Base-by-base conservation (phyloP, 768 basidiomycete species). In the Kwoniella mangroviensis region DNA sequence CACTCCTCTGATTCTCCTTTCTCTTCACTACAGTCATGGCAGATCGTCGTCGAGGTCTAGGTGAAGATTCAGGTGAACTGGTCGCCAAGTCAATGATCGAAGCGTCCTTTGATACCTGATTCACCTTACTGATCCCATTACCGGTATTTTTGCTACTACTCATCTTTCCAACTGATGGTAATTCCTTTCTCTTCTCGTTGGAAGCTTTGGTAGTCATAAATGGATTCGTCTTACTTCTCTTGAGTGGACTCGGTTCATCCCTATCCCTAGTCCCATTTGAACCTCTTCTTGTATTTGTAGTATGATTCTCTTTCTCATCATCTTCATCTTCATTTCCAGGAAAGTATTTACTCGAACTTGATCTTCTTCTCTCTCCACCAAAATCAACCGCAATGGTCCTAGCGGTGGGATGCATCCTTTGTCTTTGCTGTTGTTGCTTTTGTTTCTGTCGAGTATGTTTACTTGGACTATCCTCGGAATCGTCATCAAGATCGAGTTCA, bases 161-260 rank as follows among this genome's bases (percentile, higher is more conserved):
- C 28, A 12, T 15, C 51, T 28, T 3, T 40, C 53, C 65, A 7
- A 49, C 19, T n/a, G 59, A 54, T 4, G 67, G 62, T 28, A 75
- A 54, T 43, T 34, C 21, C 28, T 67, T 73, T 22, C 70, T 40
- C 11, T 51, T 65, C 26, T 71, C 70, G 19, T 58, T 69, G 9
- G 70, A 70, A 19, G 65, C 52, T 19, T 65, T 54, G 5, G 60
- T 73, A 12, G 70, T 71, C 17, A 42, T 22, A 40, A 76, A 76
- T 15, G 75, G 75, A 53, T 76, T 76, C n/a, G 70, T 65, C 45
- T 63, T 63, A 62, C 74, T 73, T 41, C 69, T 28, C 43, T 75
- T 75, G 12, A 28, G 22, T 24, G 59, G 52, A 61, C 51, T 54
- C 11, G 45, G 26, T 13, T 49, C n/a, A 53, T 41, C 56, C 19